Percentiles rank a stretch among this genome's conserved stretches.
Evolutionary conservation across 257 asterid species (phyloP).

Genomic region (Solanum gandarillasii): DNA sequence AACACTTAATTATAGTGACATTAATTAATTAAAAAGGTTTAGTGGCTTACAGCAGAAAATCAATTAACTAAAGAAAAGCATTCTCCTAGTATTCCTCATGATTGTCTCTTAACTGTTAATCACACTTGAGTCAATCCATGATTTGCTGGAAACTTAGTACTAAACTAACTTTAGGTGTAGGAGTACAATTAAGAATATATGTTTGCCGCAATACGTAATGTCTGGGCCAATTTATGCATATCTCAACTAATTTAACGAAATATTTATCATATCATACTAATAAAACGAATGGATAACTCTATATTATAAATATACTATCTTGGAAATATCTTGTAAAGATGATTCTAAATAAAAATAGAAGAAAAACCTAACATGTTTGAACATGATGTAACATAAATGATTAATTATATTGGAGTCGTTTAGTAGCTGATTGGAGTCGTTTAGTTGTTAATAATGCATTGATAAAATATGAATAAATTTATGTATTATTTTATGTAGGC

Average conservation of each 20-base stretch:
- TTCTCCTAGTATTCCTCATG: background rate
- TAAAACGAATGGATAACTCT: background rate
- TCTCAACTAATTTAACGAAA: background rate
- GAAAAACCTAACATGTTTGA: background rate
- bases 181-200: background rate
- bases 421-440: background rate
- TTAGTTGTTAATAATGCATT: background rate
- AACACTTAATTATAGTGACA: background rate
- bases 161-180: background rate
- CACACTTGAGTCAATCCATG: background rate
- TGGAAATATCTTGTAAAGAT: background rate
- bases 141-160: background rate
- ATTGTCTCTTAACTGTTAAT: background rate
- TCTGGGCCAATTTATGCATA: fast-evolving
- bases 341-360: background rate
- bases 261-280: background rate
- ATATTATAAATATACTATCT: background rate
- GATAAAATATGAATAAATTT: background rate
- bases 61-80: background rate
- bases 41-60: background rate
- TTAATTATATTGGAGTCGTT: background rate
- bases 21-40: background rate
- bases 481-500: background rate
- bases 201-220: background rate
- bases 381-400: background rate